Conservation (phyloP, 1,284 basidiomycete genomes). For the Ustilago crameri region DNA sequence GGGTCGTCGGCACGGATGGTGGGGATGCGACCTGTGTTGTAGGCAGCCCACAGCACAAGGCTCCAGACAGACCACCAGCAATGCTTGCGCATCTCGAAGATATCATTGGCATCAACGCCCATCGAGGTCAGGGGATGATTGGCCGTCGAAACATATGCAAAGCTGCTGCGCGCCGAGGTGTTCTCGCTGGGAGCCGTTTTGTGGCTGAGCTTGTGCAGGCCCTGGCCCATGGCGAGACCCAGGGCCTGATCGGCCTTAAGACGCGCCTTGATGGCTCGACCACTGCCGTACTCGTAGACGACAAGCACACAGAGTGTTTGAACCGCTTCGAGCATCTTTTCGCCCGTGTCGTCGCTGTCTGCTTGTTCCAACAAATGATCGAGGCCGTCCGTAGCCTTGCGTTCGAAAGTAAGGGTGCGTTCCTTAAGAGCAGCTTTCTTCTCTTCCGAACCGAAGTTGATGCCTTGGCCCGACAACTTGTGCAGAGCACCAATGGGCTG, state of each 20-base stretch:
- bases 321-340: conserved; percentile 54
- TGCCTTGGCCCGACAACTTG: conserved; percentile 41
- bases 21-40: conserved; percentile 60
- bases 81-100: conserved; percentile 62
- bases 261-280: conserved; percentile 59
- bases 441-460: conserved; percentile 54
- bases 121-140: conserved; percentile 34
- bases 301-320: conserved; percentile 58
- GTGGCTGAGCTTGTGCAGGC: conserved; percentile 54
- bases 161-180: conserved; percentile 42
- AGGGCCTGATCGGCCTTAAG: conserved; percentile 64
- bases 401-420: conserved; percentile 46
- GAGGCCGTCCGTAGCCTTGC: conserved; percentile 54
- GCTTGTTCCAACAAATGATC: conserved; percentile 53
- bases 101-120: conserved; percentile 40
- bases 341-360: conserved; percentile 37
- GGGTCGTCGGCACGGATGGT: conserved; percentile 64
- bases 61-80: conserved; percentile 64
- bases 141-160: conserved; percentile 31
- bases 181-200: conserved; percentile 24
- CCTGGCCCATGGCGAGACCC: conserved; percentile 61
- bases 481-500: conserved; percentile 47
- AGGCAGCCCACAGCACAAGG: conserved; percentile 56
- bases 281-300: conserved; percentile 62
- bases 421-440: conserved; percentile 48